Conservation (phyloP, 768 basidiomycete genomes). For the Rhizopogon vesiculosus region DNA sequence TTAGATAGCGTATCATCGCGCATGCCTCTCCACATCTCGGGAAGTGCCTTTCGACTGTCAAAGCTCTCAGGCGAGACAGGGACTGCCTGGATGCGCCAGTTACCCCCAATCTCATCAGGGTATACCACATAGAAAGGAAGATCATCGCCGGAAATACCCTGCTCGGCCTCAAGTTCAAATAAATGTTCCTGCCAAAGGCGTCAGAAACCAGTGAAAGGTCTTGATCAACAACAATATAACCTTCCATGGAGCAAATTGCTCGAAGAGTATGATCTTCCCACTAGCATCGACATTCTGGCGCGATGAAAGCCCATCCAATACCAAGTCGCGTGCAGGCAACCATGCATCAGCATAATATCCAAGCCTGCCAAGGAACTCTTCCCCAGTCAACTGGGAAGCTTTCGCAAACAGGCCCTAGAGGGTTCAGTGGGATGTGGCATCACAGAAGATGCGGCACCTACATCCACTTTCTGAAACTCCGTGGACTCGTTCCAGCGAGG, state of each 20-base stretch:
- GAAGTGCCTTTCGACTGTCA: slow-evolving; percentile 85
- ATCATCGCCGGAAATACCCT: slow-evolving; percentile 36
- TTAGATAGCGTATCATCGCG: slow-evolving; percentile 79
- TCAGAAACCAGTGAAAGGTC: neutral
- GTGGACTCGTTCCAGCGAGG: slow-evolving; percentile 86
- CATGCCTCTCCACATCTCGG: slow-evolving; percentile 90
- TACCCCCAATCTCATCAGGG: slow-evolving; percentile 69
- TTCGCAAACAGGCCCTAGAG: slow-evolving; percentile 64
- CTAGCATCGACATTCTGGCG: slow-evolving; percentile 58
- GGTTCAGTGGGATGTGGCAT: slow-evolving; percentile 3
- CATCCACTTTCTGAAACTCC: slow-evolving; percentile 68
- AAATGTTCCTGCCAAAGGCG: slow-evolving; percentile 69
- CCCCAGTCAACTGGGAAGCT: slow-evolving; percentile 79
- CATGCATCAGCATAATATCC: slow-evolving; percentile 85
- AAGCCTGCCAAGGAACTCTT: slow-evolving; percentile 77
- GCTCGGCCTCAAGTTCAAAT: slow-evolving; percentile 75
- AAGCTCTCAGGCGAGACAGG: slow-evolving; percentile 81
- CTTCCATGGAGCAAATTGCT: slow-evolving; percentile 87
- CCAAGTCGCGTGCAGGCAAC: slow-evolving; percentile 86
- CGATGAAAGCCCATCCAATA: slow-evolving; percentile 53
- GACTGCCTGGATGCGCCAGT: slow-evolving; percentile 94
- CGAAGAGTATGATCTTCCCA: slow-evolving; percentile 77
- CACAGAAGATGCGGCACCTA: slow-evolving; percentile 32
- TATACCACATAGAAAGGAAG: slow-evolving; percentile 85
- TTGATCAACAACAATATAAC: slow-evolving; percentile 30